Evolutionary conservation across 139 green algal species (phyloP).

Genomic region (Chlamydomonas sp.): DNA sequence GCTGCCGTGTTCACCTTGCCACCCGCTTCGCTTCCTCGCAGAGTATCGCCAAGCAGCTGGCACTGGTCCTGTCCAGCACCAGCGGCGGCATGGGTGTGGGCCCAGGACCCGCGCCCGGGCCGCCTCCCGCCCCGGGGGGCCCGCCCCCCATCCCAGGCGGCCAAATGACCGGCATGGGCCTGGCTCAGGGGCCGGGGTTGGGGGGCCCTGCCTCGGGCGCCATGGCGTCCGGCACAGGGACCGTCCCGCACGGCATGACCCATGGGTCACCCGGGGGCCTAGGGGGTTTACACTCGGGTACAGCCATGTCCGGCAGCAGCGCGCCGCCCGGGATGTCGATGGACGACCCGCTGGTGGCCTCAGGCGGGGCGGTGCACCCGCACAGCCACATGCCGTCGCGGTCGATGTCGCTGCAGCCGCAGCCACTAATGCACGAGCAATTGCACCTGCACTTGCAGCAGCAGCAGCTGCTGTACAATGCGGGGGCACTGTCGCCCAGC

Average conservation of each 20-base stretch:
- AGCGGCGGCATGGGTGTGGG: slow-evolving; percentile 31
- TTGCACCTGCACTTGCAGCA: neutral
- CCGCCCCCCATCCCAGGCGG: too few relatives aligned
- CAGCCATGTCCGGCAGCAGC: neutral
- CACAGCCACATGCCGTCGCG: neutral
- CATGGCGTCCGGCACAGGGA: too few relatives aligned
- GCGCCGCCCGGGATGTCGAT: neutral
- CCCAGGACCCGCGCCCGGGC: too few relatives aligned
- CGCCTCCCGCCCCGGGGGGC: too few relatives aligned
- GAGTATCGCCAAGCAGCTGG: slow-evolving; percentile 51
- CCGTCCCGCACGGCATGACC: too few relatives aligned
- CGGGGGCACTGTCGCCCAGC: neutral
- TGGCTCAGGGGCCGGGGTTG: too few relatives aligned
- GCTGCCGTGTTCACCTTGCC: too few relatives aligned
- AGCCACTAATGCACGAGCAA: neutral
- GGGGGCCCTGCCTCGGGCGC: too few relatives aligned
- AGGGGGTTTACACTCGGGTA: neutral
- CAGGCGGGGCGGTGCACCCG: neutral
- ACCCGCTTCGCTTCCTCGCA: neutral
- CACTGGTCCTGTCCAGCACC: slow-evolving; percentile 41
- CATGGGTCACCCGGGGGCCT: neutral
- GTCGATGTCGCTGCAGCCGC: neutral
- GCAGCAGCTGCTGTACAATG: neutral
- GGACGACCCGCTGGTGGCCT: slow-evolving; percentile 1
- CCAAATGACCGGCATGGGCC: too few relatives aligned